phyloP scores from a whole-genome alignment of 208 protist genomes.

The Leishmania gerbilli region DNA sequence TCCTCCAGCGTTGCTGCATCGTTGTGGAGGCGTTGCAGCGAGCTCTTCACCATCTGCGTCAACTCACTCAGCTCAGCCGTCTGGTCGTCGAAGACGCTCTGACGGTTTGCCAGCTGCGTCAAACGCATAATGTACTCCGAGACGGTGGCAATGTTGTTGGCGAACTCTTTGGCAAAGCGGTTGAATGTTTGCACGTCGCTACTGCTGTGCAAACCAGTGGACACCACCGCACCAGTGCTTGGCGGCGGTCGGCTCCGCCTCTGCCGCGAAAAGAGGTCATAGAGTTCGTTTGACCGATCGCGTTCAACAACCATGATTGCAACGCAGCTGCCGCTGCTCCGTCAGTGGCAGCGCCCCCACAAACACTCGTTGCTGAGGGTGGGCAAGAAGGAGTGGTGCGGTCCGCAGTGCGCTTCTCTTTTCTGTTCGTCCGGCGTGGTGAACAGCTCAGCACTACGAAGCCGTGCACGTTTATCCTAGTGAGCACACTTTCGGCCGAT shows the following conservation, averaged over 20 bases:
- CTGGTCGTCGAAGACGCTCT: slow-evolving; percentile 92
- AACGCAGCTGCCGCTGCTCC: not conserved
- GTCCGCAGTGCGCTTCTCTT: not conserved
- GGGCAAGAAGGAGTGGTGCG: not conserved
- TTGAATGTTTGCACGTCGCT: slow-evolving; percentile 83
- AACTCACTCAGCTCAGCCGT: slow-evolving; percentile 74
- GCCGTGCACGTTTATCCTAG: not conserved
- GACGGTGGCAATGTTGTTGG: slow-evolving; percentile 74
- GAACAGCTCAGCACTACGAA: not conserved
- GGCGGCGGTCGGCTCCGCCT: slow-evolving; percentile 12
- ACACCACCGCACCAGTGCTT: not conserved
- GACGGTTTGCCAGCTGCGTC: slow-evolving; percentile 72
- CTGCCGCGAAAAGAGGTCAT: slow-evolving; percentile 38
- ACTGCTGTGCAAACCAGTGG: slow-evolving; percentile 54
- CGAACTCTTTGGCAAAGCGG: slow-evolving; percentile 78
- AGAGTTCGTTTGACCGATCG: slow-evolving; percentile 53
- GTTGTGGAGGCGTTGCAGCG: slow-evolving; percentile 77
- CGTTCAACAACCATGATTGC: slow-evolving; percentile 41
- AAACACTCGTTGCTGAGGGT: not conserved
- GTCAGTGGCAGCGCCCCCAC: not conserved
- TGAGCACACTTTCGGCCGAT: not conserved
- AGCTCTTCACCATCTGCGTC: slow-evolving; percentile 80
- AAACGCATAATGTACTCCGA: slow-evolving; percentile 85
- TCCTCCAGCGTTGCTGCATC: slow-evolving; percentile 77
- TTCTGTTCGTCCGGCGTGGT: not conserved